Evolutionary conservation across 116 monocot genomes (phyloP).

Genomic region (Papilionanthe hybrid): DNA sequence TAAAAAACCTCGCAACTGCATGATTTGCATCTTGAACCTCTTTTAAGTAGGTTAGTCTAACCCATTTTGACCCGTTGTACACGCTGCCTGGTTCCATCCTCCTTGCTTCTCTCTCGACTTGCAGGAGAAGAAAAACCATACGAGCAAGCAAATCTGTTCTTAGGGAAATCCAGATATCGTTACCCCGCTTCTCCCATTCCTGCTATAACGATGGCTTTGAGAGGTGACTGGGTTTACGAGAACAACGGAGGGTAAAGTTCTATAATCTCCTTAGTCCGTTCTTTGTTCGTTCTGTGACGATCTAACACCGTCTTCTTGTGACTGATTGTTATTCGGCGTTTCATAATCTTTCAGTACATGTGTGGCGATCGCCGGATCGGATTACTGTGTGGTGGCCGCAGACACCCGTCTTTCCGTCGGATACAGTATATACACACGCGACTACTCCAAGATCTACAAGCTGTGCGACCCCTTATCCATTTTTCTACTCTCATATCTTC

Average conservation of each 20-base stretch:
- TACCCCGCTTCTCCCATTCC: background rate
- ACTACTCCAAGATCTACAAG: constrained; percentile 91
- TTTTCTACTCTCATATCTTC: background rate
- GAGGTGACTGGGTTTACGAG: constrained; percentile 33
- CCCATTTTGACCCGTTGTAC: background rate
- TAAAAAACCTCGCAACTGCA: no score
- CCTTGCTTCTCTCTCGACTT: background rate
- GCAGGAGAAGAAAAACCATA: background rate
- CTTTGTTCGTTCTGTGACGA: background rate
- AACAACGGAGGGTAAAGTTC: constrained; percentile 30
- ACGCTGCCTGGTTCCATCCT: background rate
- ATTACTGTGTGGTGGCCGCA: constrained; percentile 95
- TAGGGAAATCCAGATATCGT: background rate
- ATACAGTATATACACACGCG: constrained; percentile 88
- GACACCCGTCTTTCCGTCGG: constrained; percentile 90
- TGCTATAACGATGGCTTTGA: constrained; percentile 12
- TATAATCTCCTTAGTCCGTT: background rate
- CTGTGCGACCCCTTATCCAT: constrained; percentile 29
- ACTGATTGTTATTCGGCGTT: background rate
- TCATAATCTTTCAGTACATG: constrained; percentile 52
- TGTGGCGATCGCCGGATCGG: constrained; percentile 85
- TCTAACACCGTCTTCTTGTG: background rate
- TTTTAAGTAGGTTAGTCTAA: no score
- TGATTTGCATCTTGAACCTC: no score
- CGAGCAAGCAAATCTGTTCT: background rate